Percentiles rank a stretch among this genome's conserved stretches.
Evolutionary conservation across 2,329 filamentous ascomycete genomes (phyloP).

Genomic region (Decorospora gaudefroyi): DNA sequence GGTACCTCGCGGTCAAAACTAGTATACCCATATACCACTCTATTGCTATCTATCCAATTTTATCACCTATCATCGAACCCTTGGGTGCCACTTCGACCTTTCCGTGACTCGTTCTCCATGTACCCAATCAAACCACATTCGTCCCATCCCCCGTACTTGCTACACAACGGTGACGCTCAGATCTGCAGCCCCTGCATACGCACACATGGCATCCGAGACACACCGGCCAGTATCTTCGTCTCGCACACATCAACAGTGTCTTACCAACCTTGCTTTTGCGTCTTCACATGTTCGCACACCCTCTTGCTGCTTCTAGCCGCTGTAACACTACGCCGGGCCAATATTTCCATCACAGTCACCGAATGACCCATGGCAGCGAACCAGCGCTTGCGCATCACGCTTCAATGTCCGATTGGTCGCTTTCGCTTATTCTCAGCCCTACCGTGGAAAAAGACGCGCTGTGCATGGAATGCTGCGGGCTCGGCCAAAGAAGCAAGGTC

Average conservation of each 20-base stretch:
- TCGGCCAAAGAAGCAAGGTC: constrained; percentile 7
- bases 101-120: constrained; percentile 2
- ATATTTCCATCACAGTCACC: constrained; percentile 7
- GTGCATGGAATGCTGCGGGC: constrained; percentile 14
- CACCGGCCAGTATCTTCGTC: constrained; percentile 13
- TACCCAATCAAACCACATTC: constrained; percentile 1
- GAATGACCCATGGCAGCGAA: constrained; percentile 7
- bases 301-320: constrained; percentile 8
- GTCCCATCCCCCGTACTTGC: constrained; percentile 4
- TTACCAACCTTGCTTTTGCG: constrained; percentile 9
- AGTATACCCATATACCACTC: constrained; percentile 33
- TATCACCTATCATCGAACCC: constrained; percentile 11
- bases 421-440: constrained; percentile 15
- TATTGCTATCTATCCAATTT: constrained; percentile 28
- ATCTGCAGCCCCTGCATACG: constrained; percentile 25
- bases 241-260: constrained; percentile 6
- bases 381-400: constrained; percentile 16
- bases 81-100: background rate
- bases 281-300: constrained; percentile 19
- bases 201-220: constrained; percentile 41
- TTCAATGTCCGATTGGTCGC: constrained; percentile 11
- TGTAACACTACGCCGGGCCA: constrained; percentile 17
- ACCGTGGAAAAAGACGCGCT: constrained; percentile 8
- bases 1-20: constrained; percentile 40
- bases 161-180: constrained; percentile 13